Evolutionary conservation across 2,329 filamentous ascomycete genomes (phyloP).

Genomic region (Epichloe gansuensis): DNA sequence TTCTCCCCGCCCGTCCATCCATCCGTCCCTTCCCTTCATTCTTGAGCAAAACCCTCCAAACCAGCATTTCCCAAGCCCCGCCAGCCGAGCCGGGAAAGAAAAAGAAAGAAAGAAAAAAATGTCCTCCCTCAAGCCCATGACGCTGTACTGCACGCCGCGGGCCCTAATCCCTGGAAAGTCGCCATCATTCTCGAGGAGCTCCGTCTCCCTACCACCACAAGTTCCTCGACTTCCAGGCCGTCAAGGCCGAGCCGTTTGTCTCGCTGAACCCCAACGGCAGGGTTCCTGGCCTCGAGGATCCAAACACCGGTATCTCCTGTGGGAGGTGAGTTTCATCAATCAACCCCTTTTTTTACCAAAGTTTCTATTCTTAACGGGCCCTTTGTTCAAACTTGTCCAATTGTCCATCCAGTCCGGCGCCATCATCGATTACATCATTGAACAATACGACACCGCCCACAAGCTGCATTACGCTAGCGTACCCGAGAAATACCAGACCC

Average conservation of each 20-base stretch:
- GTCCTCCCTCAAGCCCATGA: slow-evolving; percentile 2
- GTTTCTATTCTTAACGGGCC: too few species aligned
- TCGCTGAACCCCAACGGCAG: slow-evolving; percentile 13
- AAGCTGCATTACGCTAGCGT: slow-evolving; percentile 6
- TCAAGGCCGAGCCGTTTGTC: slow-evolving; percentile 14
- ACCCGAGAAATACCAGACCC: slow-evolving; percentile 8
- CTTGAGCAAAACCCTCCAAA: background rate
- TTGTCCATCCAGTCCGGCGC: slow-evolving; percentile 10
- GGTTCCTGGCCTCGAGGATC: slow-evolving; percentile 11
- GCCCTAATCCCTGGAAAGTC: slow-evolving; percentile 12
- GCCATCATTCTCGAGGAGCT: slow-evolving; percentile 15
- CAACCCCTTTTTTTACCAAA: too few species aligned
- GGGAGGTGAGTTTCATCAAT: slow-evolving; percentile 8
- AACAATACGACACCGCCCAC: slow-evolving; percentile 12
- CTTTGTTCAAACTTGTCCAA: too few species aligned
- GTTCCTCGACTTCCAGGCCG: slow-evolving; percentile 9
- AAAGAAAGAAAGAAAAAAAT: slow-evolving; percentile 3
- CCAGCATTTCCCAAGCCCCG: background rate
- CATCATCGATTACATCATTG: slow-evolving; percentile 15
- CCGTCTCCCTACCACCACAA: slow-evolving; percentile 10
- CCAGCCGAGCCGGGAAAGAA: background rate
- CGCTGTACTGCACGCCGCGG: slow-evolving; percentile 1
- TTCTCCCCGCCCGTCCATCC: too few species aligned
- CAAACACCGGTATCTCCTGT: slow-evolving; percentile 12
- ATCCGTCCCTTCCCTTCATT: too few species aligned